A percentile compares a stretch with the other conserved stretches of the same genome.
These are phyloP conservation scores for Mallotus repandus DNA, from an alignment of 441 rosid genomes.

Conservation along the genomic window DNA sequence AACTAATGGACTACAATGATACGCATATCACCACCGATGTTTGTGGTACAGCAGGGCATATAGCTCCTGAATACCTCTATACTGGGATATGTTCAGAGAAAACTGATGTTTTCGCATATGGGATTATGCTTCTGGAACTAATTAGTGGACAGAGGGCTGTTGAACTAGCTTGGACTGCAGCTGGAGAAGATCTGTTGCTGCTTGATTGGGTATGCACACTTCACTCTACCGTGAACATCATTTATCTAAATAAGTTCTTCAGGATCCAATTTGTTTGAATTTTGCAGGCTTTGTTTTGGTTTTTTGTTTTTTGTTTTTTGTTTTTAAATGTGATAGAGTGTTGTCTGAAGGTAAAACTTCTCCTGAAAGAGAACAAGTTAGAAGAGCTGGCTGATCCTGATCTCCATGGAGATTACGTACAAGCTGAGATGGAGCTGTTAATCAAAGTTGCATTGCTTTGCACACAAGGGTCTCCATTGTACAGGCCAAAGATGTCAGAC, in stretches of 20 bases:
- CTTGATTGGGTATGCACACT: conserved; percentile 20
- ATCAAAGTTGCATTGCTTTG: conserved; percentile 72
- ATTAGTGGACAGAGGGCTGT: conserved; percentile 12
- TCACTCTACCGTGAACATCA: too few relatives aligned
- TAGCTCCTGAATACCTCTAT: conserved; percentile 21
- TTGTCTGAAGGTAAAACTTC: conserved; percentile 54
- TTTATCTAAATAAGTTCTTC: too few relatives aligned
- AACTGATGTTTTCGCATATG: conserved; percentile 17
- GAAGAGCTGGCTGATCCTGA: conserved; percentile 59
- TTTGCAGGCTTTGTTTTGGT: too few relatives aligned
- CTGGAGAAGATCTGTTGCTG: neutral
- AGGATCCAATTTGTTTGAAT: too few relatives aligned
- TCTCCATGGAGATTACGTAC: conserved; percentile 47
- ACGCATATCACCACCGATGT: conserved; percentile 72
- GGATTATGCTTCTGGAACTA: conserved; percentile 19
- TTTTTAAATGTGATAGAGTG: too few relatives aligned
- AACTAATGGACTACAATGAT: conserved; percentile 69
- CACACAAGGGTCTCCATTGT: conserved; percentile 58
- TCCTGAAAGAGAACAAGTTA: conserved; percentile 53
- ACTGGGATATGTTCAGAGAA: conserved; percentile 16
- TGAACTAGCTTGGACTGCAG: conserved; percentile 14
- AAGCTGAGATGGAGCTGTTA: conserved; percentile 59
- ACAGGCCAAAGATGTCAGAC: conserved; percentile 76
- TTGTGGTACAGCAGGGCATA: conserved; percentile 39
- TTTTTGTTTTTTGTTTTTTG: too few relatives aligned